Percentiles rank a stretch among this genome's conserved stretches.
Evolutionary conservation across 2,329 filamentous ascomycete species (phyloP).

Genomic region (Fusarium sp.): DNA sequence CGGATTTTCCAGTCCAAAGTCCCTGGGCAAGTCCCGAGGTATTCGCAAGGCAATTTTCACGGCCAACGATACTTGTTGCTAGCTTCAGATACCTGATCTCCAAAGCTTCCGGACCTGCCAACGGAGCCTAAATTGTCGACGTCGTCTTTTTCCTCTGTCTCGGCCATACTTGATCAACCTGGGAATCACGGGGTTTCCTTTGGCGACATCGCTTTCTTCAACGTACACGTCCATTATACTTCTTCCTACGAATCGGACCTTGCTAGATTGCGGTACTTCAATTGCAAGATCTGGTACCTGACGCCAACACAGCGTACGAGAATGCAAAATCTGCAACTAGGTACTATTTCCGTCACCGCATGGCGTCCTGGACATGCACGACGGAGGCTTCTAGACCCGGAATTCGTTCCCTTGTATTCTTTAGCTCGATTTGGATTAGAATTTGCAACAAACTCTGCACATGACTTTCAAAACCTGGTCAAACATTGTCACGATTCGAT

Average conservation of each 20-base stretch:
- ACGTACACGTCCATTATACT: neutral
- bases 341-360: constrained; percentile 42
- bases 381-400: constrained; percentile 26
- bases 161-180: too few species aligned
- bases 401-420: constrained; percentile 13
- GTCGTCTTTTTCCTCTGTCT: neutral
- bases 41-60: neutral
- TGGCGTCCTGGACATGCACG: constrained; percentile 23
- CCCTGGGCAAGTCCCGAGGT: neutral
- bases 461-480: constrained; percentile 37
- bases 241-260: neutral
- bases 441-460: constrained; percentile 26
- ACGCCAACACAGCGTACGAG: neutral
- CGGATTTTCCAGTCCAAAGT: constrained; percentile 33
- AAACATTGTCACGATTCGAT: constrained; percentile 36
- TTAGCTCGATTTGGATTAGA: constrained; percentile 1
- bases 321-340: constrained; percentile 7
- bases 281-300: constrained; percentile 1
- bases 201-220: neutral
- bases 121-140: neutral
- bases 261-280: neutral
- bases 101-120: neutral
- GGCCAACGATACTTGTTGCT: neutral
- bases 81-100: neutral
- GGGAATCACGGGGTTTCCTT: too few species aligned